Conservation (phyloP, 2,329 filamentous ascomycete species). For the Madurella fahalii region DNA sequence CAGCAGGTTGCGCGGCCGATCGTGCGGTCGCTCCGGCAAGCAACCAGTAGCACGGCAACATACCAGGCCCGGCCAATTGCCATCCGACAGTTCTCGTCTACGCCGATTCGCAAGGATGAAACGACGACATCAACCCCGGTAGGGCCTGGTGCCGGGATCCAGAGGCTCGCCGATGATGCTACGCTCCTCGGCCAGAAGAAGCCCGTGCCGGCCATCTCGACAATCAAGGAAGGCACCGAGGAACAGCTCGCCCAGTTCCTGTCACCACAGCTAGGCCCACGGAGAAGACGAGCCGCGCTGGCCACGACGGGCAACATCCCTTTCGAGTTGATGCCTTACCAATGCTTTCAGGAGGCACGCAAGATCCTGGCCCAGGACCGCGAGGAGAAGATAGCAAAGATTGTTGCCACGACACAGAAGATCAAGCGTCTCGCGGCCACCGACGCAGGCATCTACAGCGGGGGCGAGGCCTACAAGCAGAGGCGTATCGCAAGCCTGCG, state of each 20-base stretch:
- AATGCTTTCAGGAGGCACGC: constrained; percentile 95
- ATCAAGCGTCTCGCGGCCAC: constrained; percentile 64
- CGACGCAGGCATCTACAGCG: constrained; percentile 52
- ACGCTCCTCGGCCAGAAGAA: constrained; percentile 41
- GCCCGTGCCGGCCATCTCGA: constrained; percentile 36
- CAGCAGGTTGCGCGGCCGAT: constrained; percentile 56
- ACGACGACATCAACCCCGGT: constrained; percentile 28
- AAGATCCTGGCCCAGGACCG: constrained; percentile 77
- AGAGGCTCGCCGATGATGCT: constrained; percentile 21
- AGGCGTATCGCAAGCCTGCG: constrained; percentile 65
- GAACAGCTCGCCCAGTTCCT: constrained; percentile 64
- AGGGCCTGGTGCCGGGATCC: constrained; percentile 15
- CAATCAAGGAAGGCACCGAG: constrained; percentile 35
- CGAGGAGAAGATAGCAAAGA: constrained; percentile 71
- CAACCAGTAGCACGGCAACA: constrained; percentile 30
- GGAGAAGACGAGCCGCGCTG: constrained; percentile 73
- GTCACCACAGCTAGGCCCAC: constrained; percentile 72
- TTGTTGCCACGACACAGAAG: constrained; percentile 62
- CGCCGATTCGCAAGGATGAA: constrained; percentile 36
- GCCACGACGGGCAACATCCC: constrained; percentile 64
- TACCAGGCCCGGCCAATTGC: constrained; percentile 33
- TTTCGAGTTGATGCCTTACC: constrained; percentile 92
- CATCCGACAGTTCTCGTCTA: constrained; percentile 34
- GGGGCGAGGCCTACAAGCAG: constrained; percentile 63
- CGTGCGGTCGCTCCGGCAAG: constrained; percentile 49